Evolutionary conservation across 2,329 filamentous ascomycete genomes (phyloP).

Genomic region (Cladosporium sp.): DNA sequence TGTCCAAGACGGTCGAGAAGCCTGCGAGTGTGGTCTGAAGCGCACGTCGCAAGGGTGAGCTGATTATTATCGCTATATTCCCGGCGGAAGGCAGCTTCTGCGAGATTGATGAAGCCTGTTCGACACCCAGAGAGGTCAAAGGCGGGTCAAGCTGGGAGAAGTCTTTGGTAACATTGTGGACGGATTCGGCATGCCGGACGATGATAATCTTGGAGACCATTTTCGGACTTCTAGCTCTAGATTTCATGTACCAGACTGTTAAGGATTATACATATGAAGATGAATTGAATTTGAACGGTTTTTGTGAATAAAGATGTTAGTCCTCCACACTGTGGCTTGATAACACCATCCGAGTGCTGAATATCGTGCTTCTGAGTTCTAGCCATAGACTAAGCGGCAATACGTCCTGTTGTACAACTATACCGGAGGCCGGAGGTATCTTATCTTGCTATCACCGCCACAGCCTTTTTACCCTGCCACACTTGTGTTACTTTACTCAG

Average conservation of each 20-base stretch:
- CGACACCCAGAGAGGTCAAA: neutral
- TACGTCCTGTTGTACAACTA: neutral
- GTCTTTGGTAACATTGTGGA: neutral
- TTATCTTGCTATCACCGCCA: neutral
- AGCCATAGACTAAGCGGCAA: neutral
- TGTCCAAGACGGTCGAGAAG: neutral
- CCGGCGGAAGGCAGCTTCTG: neutral
- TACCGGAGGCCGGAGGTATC: neutral
- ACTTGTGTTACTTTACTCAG: neutral
- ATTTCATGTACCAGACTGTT: neutral
- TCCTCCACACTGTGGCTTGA: neutral
- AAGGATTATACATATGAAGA: neutral
- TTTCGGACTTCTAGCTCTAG: neutral
- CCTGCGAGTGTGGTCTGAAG: neutral
- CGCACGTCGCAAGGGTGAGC: neutral
- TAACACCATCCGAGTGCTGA: neutral
- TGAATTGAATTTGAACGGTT: neutral
- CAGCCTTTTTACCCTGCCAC: neutral
- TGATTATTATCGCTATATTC: neutral
- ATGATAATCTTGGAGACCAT: constrained; percentile 1
- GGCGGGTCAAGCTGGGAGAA: constrained; percentile 7
- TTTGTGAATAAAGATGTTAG: neutral
- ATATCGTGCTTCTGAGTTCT: neutral
- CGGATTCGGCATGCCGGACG: constrained; percentile 4
- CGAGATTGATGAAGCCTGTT: neutral